phyloP scores from a whole-genome alignment of 1,284 basidiomycete genomes.

The Naganishia sp. region DNA sequence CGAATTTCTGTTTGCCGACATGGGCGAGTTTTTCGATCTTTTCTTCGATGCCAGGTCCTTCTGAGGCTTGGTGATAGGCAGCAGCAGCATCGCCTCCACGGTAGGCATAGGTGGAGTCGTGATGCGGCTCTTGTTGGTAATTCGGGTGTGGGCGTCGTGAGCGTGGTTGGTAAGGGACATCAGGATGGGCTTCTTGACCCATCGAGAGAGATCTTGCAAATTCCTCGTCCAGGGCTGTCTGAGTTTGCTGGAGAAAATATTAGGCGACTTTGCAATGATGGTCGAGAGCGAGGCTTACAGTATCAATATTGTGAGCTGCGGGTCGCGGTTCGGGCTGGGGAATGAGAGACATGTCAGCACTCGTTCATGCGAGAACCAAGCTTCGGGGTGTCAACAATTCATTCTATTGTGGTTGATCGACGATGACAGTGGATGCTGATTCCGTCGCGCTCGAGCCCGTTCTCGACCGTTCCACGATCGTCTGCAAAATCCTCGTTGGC shows the following conservation, averaged over 20 bases:
- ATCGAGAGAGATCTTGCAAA: conserved; percentile 32
- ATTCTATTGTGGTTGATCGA: too few relatives aligned
- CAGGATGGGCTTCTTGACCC: conserved; percentile 19
- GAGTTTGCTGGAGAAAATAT: background rate
- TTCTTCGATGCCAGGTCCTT: conserved; percentile 28
- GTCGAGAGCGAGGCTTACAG: background rate
- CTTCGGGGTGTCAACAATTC: too few relatives aligned
- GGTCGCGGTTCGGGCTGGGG: background rate
- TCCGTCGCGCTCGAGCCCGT: too few relatives aligned
- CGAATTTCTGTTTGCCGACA: conserved; percentile 33
- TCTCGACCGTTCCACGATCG: too few relatives aligned
- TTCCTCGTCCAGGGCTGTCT: conserved; percentile 31
- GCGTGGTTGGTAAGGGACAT: conserved; percentile 31
- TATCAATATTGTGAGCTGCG: background rate
- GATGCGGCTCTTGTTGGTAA: background rate
- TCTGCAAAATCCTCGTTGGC: too few relatives aligned
- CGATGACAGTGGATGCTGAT: too few relatives aligned
- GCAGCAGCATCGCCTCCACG: conserved; percentile 5
- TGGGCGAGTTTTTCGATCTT: conserved; percentile 32
- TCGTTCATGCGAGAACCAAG: background rate
- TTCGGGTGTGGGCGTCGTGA: conserved; percentile 2
- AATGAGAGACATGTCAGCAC: background rate
- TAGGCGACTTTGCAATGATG: background rate
- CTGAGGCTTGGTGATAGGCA: background rate
- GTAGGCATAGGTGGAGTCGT: background rate